Evolutionary conservation across 352 stramenopile genomes (phyloP).

Genomic region (Pythium grandisporangium): DNA sequence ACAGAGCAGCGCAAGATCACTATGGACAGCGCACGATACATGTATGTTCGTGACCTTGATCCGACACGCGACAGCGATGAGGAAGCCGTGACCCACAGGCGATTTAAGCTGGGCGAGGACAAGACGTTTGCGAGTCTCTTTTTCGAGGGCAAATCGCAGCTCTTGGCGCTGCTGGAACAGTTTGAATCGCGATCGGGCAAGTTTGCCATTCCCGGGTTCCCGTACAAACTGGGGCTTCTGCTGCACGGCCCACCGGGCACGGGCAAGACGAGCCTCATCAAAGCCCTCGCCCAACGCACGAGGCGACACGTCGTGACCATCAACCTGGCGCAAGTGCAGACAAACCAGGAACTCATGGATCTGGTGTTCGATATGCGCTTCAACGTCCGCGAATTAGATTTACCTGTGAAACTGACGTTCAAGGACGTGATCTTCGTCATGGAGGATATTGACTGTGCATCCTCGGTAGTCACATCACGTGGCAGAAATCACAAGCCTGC

Average conservation of each 20-base stretch:
- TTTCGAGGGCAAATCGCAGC: slow-evolving; percentile 53
- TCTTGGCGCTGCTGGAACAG: slow-evolving; percentile 48
- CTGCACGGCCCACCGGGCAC: slow-evolving; percentile 76
- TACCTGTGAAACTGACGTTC: slow-evolving; percentile 33
- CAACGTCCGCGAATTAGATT: slow-evolving; percentile 23
- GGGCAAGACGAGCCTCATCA: slow-evolving; percentile 83
- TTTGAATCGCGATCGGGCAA: slow-evolving; percentile 56
- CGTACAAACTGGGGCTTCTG: slow-evolving; percentile 76
- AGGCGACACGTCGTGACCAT: slow-evolving; percentile 57
- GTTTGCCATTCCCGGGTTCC: slow-evolving; percentile 74
- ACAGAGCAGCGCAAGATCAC: slow-evolving; percentile 1
- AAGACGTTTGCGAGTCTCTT: slow-evolving; percentile 82
- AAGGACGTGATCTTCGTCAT: slow-evolving; percentile 74
- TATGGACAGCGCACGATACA: slow-evolving; percentile 24
- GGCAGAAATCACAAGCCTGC: too few species aligned
- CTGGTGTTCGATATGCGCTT: slow-evolving; percentile 46
- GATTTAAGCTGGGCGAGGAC: slow-evolving; percentile 62
- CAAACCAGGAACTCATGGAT: slow-evolving; percentile 59
- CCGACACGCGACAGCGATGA: slow-evolving; percentile 5
- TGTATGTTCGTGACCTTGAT: slow-evolving; percentile 19
- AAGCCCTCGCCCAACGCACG: slow-evolving; percentile 62
- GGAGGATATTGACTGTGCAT: slow-evolving; percentile 62
- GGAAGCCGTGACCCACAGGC: slow-evolving; percentile 20
- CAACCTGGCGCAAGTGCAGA: slow-evolving; percentile 34
- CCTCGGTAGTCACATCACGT: slow-evolving; percentile 19